Percentiles rank a stretch among this genome's conserved stretches.
phyloP scores from a whole-genome alignment of 768 basidiomycete species.

The Filobasidium wieringae region DNA sequence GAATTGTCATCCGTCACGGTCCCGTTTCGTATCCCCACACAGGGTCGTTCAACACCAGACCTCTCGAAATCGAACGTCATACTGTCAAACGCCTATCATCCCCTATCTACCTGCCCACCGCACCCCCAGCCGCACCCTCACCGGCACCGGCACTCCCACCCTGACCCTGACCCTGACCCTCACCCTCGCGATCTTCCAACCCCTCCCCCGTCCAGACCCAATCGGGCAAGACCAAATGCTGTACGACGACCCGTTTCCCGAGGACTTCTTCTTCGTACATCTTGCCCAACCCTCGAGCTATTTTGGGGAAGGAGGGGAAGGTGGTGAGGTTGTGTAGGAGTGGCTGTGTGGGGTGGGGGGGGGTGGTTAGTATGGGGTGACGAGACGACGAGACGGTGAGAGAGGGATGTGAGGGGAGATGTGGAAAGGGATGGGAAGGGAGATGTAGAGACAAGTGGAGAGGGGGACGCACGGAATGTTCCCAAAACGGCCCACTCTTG shows the following conservation, averaged over 20 bases:
- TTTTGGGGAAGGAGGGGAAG: conserved; percentile 81
- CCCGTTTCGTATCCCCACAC: too few relatives aligned
- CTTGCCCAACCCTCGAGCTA: conserved; percentile 77
- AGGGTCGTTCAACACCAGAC: too few relatives aligned
- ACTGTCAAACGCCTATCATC: too few relatives aligned
- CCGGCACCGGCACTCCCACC: too few relatives aligned
- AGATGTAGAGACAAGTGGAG: not conserved
- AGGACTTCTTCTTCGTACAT: conserved; percentile 97
- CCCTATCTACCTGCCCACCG: too few relatives aligned
- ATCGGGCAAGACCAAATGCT: conserved; percentile 45
- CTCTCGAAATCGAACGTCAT: too few relatives aligned
- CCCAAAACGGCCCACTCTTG: conserved; percentile 77
- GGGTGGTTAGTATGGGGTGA: not conserved
- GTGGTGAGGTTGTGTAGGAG: conserved; percentile 74
- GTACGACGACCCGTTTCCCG: conserved; percentile 88
- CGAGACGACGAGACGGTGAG: not conserved
- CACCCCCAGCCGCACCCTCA: too few relatives aligned
- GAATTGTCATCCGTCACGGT: too few relatives aligned
- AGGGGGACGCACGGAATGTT: conserved; percentile 52
- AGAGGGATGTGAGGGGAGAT: not conserved
- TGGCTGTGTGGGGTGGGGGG: conserved; percentile 39
- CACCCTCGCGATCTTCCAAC: too few relatives aligned
- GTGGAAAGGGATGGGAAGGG: not conserved
- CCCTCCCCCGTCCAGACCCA: not conserved
- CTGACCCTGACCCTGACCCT: too few relatives aligned